Evolutionary conservation across 306 rosid genomes (phyloP).

Genomic region (Sindora glabra): DNA sequence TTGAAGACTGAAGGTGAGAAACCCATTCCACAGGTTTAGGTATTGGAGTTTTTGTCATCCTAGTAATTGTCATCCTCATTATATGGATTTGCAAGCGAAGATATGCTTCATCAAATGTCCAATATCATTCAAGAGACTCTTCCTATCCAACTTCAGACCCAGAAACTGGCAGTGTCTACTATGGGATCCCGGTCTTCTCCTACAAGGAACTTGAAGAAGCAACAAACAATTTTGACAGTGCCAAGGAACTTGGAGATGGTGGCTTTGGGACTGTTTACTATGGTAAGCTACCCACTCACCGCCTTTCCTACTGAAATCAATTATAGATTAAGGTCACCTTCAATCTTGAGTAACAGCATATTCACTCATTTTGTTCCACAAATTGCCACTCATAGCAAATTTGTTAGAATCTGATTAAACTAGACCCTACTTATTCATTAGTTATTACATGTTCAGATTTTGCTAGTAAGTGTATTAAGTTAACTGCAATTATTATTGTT

Average conservation of each 20-base stretch:
- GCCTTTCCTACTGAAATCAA: too few species aligned
- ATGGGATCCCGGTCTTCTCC: slow-evolving; percentile 23
- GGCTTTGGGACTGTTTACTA: slow-evolving; percentile 32
- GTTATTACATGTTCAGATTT: too few species aligned
- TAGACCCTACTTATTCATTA: too few species aligned
- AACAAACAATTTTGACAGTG: slow-evolving; percentile 42
- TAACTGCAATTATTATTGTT: too few species aligned
- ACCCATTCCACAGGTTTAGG: slow-evolving; percentile 6
- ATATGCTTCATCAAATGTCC: not conserved
- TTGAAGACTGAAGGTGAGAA: too few species aligned
- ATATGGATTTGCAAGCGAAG: not conserved
- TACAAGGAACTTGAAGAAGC: slow-evolving; percentile 33
- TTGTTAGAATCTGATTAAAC: too few species aligned
- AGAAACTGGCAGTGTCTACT: slow-evolving; percentile 12
- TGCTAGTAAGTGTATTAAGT: too few species aligned
- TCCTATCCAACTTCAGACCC: not conserved
- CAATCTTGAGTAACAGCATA: too few species aligned
- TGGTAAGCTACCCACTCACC: not conserved
- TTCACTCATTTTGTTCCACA: too few species aligned
- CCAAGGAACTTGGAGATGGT: slow-evolving; percentile 47
- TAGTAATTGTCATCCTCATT: not conserved
- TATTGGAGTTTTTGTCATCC: not conserved
- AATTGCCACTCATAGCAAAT: too few species aligned
- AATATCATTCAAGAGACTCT: slow-evolving; percentile 1
- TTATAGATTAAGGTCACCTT: not conserved